A percentile compares a stretch with the other conserved stretches of the same genome.
These are phyloP conservation scores for Rhizomucor miehei DNA, from an alignment of 371 early-diverging fungal genomes.

Conservation along the genomic window DNA sequence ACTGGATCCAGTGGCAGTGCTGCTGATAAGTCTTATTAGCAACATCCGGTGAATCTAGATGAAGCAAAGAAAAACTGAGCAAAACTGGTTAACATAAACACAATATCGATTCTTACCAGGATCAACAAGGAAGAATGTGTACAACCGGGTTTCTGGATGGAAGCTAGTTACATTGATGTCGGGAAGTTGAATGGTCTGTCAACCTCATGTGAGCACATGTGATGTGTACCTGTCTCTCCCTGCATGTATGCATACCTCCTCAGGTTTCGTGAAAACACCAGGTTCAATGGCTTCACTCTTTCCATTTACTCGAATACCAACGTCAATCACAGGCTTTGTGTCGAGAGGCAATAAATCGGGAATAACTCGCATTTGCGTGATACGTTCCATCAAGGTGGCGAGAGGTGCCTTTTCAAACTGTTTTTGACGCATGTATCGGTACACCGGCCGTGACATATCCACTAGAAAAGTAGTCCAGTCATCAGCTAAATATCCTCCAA, in stretches of 20 bases:
- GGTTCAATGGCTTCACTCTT: conserved; percentile 46
- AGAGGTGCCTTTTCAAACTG: conserved; percentile 64
- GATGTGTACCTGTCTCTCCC: neutral
- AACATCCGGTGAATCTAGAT: conserved; percentile 59
- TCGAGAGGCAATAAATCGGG: conserved; percentile 70
- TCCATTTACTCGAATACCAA: conserved; percentile 42
- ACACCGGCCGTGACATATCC: conserved; percentile 72
- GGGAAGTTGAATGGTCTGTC: conserved; percentile 56
- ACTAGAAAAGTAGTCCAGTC: conserved; percentile 18
- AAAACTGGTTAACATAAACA: too few species aligned
- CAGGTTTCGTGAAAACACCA: conserved; percentile 55
- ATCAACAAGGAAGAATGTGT: conserved; percentile 76
- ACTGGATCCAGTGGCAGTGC: conserved; percentile 67
- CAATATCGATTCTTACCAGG: conserved; percentile 37
- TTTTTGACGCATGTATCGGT: conserved; percentile 65
- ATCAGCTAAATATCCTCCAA: neutral
- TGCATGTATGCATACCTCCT: conserved; percentile 27
- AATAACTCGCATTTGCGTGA: conserved; percentile 77
- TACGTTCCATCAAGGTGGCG: conserved; percentile 65
- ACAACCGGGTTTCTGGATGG: conserved; percentile 64
- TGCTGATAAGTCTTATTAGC: conserved; percentile 60
- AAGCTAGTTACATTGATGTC: conserved; percentile 59
- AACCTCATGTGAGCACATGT: too few species aligned
- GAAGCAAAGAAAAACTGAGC: too few species aligned
- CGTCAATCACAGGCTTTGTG: conserved; percentile 46